Percentiles rank a stretch among this genome's conserved stretches.
Evolutionary conservation across 164 flowering plant genomes (phyloP).

Genomic region (Berberis vulgaris): DNA sequence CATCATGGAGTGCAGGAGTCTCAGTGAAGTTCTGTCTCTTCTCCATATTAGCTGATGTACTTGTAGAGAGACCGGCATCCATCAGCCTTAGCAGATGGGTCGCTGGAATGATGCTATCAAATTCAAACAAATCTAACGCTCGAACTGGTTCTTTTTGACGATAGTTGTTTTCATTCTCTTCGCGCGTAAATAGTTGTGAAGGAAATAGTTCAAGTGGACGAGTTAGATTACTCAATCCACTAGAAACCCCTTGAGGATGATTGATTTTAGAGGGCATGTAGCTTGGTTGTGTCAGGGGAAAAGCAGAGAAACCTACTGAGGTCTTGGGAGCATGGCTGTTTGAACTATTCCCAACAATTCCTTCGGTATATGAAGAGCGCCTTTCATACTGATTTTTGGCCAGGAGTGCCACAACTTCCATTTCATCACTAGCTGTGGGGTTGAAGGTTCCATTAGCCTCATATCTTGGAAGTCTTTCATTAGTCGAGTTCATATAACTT

Average conservation of each 20-base stretch:
- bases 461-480: slow-evolving; percentile 5
- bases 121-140: too few relatives aligned
- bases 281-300: slow-evolving; percentile 21
- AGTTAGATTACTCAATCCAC: slow-evolving; percentile 16
- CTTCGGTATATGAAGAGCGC: slow-evolving; percentile 19
- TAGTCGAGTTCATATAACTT: slow-evolving; percentile 15
- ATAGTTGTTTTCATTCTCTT: too few relatives aligned
- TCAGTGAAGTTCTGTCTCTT: slow-evolving; percentile 15
- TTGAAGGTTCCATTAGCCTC: slow-evolving; percentile 16
- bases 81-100: slow-evolving; percentile 66
- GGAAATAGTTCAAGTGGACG: slow-evolving; percentile 8
- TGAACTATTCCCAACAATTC: background rate
- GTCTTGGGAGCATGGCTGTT: slow-evolving; percentile 12
- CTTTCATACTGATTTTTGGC: slow-evolving; percentile 73
- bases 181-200: too few relatives aligned
- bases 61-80: slow-evolving; percentile 32
- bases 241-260: slow-evolving; percentile 12
- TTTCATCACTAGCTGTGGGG: slow-evolving; percentile 47
- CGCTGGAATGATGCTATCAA: slow-evolving; percentile 54
- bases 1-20: background rate
- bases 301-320: slow-evolving; percentile 1
- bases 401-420: slow-evolving; percentile 84
- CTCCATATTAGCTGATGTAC: slow-evolving; percentile 16
- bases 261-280: slow-evolving; percentile 12
- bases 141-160: too few relatives aligned